phyloP scores from a whole-genome alignment of 352 stramenopile species.

The Pythium aristosporum region DNA sequence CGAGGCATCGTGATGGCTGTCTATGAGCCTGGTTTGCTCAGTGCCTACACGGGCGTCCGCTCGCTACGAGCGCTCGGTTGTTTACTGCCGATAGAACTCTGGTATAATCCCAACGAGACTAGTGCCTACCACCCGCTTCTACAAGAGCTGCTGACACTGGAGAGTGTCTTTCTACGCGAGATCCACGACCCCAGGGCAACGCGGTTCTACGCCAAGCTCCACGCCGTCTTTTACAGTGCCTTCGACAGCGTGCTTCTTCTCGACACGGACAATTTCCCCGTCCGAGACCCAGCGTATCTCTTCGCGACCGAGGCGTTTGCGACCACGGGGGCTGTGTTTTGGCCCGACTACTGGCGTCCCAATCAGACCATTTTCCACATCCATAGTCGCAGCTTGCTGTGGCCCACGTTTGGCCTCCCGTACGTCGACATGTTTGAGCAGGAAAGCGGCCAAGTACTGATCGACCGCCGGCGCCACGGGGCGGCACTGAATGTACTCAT shows the following conservation, averaged over 20 bases:
- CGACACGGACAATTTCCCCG: slow-evolving; percentile 76
- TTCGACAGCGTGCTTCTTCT: slow-evolving; percentile 79
- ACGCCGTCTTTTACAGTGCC: slow-evolving; percentile 69
- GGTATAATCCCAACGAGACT: slow-evolving; percentile 55
- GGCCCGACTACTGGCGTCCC: slow-evolving; percentile 75
- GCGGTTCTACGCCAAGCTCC: slow-evolving; percentile 72
- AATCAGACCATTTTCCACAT: slow-evolving; percentile 80
- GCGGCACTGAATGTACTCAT: slow-evolving; percentile 59
- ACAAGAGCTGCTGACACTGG: slow-evolving; percentile 29
- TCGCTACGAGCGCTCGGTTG: slow-evolving; percentile 44
- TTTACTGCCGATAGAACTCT: slow-evolving; percentile 65
- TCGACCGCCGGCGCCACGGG: slow-evolving; percentile 47
- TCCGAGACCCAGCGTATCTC: slow-evolving; percentile 60
- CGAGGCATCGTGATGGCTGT: slow-evolving; percentile 36
- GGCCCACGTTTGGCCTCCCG: slow-evolving; percentile 59
- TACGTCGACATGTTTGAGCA: slow-evolving; percentile 79
- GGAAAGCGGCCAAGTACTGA: slow-evolving; percentile 71
- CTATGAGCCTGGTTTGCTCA: slow-evolving; percentile 4
- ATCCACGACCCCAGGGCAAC: slow-evolving; percentile 37
- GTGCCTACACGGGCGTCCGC: slow-evolving; percentile 52
- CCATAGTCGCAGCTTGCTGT: slow-evolving; percentile 58
- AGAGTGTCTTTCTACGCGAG: slow-evolving; percentile 31
- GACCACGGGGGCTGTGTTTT: slow-evolving; percentile 62
- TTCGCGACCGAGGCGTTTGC: slow-evolving; percentile 55
- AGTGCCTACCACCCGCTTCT: slow-evolving; percentile 46